phyloP scores from a whole-genome alignment of 176 grass and related monocot genomes.

The Carex pumila region DNA sequence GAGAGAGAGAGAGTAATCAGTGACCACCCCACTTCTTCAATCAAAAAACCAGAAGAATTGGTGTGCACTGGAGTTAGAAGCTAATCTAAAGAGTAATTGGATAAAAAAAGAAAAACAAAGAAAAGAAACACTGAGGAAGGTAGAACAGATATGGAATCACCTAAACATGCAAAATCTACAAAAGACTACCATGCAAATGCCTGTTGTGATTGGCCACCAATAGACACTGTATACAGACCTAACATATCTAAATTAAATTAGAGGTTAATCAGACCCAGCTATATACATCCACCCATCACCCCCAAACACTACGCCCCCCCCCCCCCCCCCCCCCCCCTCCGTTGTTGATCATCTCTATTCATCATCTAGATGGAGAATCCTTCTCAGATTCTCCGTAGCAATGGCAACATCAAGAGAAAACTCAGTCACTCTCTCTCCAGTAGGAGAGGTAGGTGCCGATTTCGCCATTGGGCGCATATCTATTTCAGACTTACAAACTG shows the following conservation, averaged over 20 bases:
- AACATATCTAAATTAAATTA: slow-evolving; percentile 17
- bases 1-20: slow-evolving; percentile 5
- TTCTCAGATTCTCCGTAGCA: slow-evolving; percentile 84
- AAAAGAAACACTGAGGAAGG: slow-evolving; percentile 13
- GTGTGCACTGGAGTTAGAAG: slow-evolving; percentile 9
- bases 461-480: slow-evolving; percentile 40
- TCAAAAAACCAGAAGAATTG: slow-evolving; percentile 79
- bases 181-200: slow-evolving; percentile 25
- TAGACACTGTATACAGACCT: slow-evolving; percentile 13
- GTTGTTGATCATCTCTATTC: slow-evolving; percentile 1
- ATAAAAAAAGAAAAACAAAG: slow-evolving; percentile 9
- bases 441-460: slow-evolving; percentile 70
- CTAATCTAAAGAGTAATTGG: slow-evolving; percentile 20
- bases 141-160: slow-evolving; percentile 27
- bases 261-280: background rate
- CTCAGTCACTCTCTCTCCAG: slow-evolving; percentile 21
- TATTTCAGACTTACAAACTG: slow-evolving; percentile 22
- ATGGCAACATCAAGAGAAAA: slow-evolving; percentile 44
- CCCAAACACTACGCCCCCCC: background rate
- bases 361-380: slow-evolving; percentile 63
- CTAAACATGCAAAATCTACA: slow-evolving; percentile 29
- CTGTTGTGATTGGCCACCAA: background rate
- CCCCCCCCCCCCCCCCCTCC: slow-evolving; percentile 14
- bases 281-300: slow-evolving; percentile 10
- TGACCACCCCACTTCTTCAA: slow-evolving; percentile 45